Base-by-base conservation (phyloP, 1,139 yeast species). In the Wickerhamomyces sp. region DNA sequence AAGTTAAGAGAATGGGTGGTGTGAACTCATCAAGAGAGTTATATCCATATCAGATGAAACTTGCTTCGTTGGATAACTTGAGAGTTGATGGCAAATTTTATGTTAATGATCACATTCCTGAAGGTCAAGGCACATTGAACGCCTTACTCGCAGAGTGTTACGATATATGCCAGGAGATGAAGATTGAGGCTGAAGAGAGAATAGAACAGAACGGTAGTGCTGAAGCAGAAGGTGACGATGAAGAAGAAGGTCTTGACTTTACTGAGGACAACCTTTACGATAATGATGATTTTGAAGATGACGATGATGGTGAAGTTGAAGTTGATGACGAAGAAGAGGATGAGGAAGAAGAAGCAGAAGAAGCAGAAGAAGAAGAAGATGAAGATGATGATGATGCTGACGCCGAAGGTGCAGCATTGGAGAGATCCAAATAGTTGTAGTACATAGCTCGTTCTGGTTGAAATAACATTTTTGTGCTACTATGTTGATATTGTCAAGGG, bases 101-200 rank as follows among this genome's bases (percentile, higher is more conserved):
- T 54, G 83, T 87, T 23, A 87, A 86, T 44, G 85, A 78, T 36
- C 84, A 85, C 45, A 81, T 89, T 26, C 98, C 98, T 7, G 96
- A 91, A 59, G 98, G 98, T 12, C 98, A 91, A 61, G 97, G 96
- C 10, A 80, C 95, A 26, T 68, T 91, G 43, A 88, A 81, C 57
- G 95, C 96, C 1, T 63, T 91, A 43, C 66, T 91, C 33, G 93
- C 95, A 3, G 97, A 89, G 58, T 89, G 97, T 59, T 91, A 87
- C 57, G 98, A 91, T 59, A 82, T 89, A 39, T 70, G 86, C 37
- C 89, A 91, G 56, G 98, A 91, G 61, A 68, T 91, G 53, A 83
- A 87, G 54, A 82, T 86, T 23, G 96, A 89, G 54, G 74, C 87
- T 42, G 93, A 87, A 53, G 94, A 85, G 39, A 68, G 65, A 45